Percentiles rank a stretch among this genome's conserved stretches.
These are phyloP conservation scores for Fagopyrum tataricum DNA, from an alignment of 148 eudicot genomes.

Conservation along the genomic window DNA sequence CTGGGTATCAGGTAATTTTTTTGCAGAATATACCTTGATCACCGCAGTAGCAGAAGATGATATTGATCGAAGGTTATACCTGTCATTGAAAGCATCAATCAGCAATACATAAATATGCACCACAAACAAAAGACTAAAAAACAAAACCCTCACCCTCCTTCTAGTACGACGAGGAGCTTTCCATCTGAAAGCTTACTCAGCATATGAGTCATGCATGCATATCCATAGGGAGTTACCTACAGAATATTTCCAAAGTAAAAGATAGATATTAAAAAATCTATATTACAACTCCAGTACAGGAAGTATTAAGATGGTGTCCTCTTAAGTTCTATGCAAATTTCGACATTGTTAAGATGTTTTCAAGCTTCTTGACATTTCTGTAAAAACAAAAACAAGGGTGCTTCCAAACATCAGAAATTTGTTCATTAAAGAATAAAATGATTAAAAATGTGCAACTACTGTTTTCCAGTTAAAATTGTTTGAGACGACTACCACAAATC, in stretches of 20 bases:
- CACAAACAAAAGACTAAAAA: background rate
- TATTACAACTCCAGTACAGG: background rate
- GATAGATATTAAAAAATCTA: background rate
- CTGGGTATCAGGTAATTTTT: background rate
- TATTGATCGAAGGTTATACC: constrained; percentile 95
- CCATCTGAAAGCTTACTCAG: constrained; percentile 61
- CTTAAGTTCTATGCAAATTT: background rate
- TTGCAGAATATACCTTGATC: constrained; percentile 52
- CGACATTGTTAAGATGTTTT: background rate
- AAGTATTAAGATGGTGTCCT: background rate
- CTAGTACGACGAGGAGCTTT: constrained; percentile 87
- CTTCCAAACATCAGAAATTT: background rate
- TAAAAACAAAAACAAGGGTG: background rate
- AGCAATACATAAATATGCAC: background rate
- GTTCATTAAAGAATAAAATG: no score
- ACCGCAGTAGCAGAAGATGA: constrained; percentile 95
- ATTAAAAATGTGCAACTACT: background rate
- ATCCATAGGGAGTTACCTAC: constrained; percentile 89
- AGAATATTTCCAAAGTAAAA: constrained; percentile 10
- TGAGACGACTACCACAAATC: background rate
- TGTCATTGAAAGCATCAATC: constrained; percentile 28
- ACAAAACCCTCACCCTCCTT: constrained; percentile 81
- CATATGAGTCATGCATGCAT: constrained; percentile 87
- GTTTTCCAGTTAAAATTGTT: background rate
- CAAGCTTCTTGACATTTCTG: background rate